phyloP scores from a whole-genome alignment of 805 yeast genomes.

The Nakazawaea wickerhamii region DNA sequence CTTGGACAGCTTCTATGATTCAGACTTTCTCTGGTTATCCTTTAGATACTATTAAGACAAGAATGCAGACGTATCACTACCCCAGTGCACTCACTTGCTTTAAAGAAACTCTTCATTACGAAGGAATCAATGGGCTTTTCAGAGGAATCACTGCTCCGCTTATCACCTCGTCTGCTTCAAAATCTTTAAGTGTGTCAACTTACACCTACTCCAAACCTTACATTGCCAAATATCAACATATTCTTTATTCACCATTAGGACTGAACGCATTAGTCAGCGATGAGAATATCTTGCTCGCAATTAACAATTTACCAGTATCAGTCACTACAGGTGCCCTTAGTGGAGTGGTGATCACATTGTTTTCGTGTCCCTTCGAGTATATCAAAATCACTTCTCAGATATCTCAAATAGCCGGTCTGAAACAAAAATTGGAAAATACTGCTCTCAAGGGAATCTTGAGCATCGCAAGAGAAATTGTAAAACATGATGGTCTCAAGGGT shows the following conservation, averaged over 20 bases:
- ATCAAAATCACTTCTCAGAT: constrained; percentile 79
- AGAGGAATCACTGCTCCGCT: constrained; percentile 76
- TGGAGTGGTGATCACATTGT: constrained; percentile 56
- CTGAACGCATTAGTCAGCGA: constrained; percentile 1
- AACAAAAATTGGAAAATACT: constrained; percentile 13
- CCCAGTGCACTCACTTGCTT: constrained; percentile 54
- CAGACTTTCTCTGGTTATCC: constrained; percentile 79
- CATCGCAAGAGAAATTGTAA: constrained; percentile 48
- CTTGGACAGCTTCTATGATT: constrained; percentile 57
- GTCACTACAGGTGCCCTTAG: constrained; percentile 59
- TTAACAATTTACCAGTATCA: constrained; percentile 39
- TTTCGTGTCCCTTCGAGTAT: constrained; percentile 83
- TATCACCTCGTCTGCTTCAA: constrained; percentile 56
- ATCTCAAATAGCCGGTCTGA: constrained; percentile 38
- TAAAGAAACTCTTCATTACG: constrained; percentile 44
- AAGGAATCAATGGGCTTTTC: constrained; percentile 67
- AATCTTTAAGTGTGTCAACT: constrained; percentile 60
- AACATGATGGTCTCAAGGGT: constrained; percentile 55
- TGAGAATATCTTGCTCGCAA: constrained; percentile 10
- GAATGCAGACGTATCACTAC: constrained; percentile 77
- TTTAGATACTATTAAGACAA: constrained; percentile 77
- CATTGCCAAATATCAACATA: constrained; percentile 19
- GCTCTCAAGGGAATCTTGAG: constrained; percentile 30
- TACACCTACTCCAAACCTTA: constrained; percentile 52
- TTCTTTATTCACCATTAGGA: constrained; percentile 17